Base-by-base conservation (phyloP, 2,329 filamentous ascomycete genomes). In the Sporothrix dimorphospora region DNA sequence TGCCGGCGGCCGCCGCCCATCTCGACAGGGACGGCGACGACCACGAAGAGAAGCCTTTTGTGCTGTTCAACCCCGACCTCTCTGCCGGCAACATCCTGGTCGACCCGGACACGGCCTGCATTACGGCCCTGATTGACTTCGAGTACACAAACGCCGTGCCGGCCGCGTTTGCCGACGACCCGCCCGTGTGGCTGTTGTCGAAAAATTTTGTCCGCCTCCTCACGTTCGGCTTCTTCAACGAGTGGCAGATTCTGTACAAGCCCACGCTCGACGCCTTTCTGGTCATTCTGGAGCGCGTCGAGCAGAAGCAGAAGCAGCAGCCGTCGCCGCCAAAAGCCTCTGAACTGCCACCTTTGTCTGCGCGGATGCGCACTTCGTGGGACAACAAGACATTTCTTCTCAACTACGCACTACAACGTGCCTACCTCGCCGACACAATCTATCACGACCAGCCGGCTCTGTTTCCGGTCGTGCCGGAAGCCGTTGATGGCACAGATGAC, bases 121-220 rank as follows among this genome's bases (percentile, higher is more conserved):
- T 83, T 55, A 81, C 76, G 0, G 81, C 80, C 0, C 75, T 82
- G 21, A 73, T 84, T 53, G 82, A 84, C 71, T 77, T 79, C 27
- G 82, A 83, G 75, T 84, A 82, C 63, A 82, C 81, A 59, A 82
- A 85, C 71, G 34, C 76, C 66, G 80, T 82, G 79, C 82, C 82
- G 0, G 76, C 78, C 2, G 80, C 83, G 72, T 83, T 80, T 73
- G 70, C 79, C 1, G 79, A 79, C 9, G 67, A 72, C 24, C 59
- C 61, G 24, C 71, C 82, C 24, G 82, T 79, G 80, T 83, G 82
- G 81, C 77, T 40, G 47, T 49, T 12, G 47, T 47, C 30, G 19
- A 21, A 40, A 3, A 12, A 38, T 11, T 40, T 61, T 21, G 19
- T 9, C 16, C 16, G 19, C 16, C 6, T 9, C 16, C 16, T 61